Base-by-base conservation (phyloP, 2,329 filamentous ascomycete genomes). In the Phialocephala sp. region DNA sequence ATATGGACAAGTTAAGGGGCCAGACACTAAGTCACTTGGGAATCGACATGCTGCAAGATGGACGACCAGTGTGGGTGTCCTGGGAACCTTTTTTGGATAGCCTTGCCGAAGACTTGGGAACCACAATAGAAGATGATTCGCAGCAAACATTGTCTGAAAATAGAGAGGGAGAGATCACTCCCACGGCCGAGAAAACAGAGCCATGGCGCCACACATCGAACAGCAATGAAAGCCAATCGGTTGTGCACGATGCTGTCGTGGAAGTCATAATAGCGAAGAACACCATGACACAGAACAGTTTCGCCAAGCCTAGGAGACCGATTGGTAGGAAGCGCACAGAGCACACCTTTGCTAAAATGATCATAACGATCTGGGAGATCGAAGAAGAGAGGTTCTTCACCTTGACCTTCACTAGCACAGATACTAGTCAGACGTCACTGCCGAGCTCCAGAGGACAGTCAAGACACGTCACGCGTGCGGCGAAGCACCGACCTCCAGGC, bases 351-450 rank as follows among this genome's bases (percentile, higher is more conserved):
- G 89, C 91, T 24, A 90, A 89, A 69, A 91, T 93, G 89, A 91
- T 93, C 56, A 86, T 93, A 24, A 91, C 88, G 0, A 85, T 91
- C 8, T 94, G 90, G 89, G 84, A 87, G 66, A 81, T 85, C n/a
- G 85, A 90, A 45, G 86, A 91, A 50, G 82, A 89, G 70, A 86
- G 84, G 11, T 93, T 89, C 76, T 93, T 88, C 74, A 93, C 89
- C 1, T 79, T 93, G 65, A 92, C 90, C 0, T 93, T 94, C 67
- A 93, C 90, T 12, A 88, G 84, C 67, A 84, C 86, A 14, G 80
- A 83, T 20, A 80, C 80, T 9, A 64, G 18, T 22, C 64, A 72
- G 50, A 73, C 79, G 0, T 72, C 76, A 0, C 69, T 79, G 12
- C 64, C 72, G 18, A 63, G 6, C 18, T 63, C 70, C 0, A 64